Conservation (phyloP, 352 stramenopile genomes). For the Stephanocyclus meneghinianus region DNA sequence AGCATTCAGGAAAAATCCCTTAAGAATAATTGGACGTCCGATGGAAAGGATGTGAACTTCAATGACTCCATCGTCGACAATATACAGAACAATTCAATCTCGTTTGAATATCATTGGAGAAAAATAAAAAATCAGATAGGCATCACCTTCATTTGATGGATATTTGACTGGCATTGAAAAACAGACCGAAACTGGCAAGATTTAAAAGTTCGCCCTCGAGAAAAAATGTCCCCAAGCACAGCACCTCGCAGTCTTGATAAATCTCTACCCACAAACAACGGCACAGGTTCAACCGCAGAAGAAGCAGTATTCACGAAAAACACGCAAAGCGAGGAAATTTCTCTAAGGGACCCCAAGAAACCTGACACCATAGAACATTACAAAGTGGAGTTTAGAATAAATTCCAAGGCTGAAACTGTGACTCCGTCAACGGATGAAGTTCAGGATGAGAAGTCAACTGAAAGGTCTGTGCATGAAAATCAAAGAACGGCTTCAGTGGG, state of each 20-base stretch:
- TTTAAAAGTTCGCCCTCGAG: too few species aligned
- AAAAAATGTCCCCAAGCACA: too few species aligned
- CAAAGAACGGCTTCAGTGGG: neutral
- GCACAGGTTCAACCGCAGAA: neutral
- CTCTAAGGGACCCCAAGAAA: neutral
- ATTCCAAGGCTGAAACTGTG: neutral
- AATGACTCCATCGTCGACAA: too few species aligned
- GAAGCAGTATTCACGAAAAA: neutral
- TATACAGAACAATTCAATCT: too few species aligned
- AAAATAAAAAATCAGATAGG: too few species aligned
- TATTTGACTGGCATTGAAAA: too few species aligned
- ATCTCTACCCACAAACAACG: neutral
- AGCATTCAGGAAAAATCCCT: too few species aligned
- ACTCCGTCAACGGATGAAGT: neutral
- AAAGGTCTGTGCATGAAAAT: neutral
- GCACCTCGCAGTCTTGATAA: neutral
- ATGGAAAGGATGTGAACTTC: too few species aligned
- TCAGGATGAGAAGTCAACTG: neutral
- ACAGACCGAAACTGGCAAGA: too few species aligned
- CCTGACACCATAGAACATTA: conserved; percentile 2
- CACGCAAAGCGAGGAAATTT: neutral
- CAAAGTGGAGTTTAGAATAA: conserved; percentile 21
- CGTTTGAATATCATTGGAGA: too few species aligned
- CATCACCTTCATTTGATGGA: too few species aligned
- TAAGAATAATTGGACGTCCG: too few species aligned